Evolutionary conservation across 805 yeast genomes (phyloP), one percentile per base, ranked within the genome.

Genomic region (Candida odintsovae): DNA sequence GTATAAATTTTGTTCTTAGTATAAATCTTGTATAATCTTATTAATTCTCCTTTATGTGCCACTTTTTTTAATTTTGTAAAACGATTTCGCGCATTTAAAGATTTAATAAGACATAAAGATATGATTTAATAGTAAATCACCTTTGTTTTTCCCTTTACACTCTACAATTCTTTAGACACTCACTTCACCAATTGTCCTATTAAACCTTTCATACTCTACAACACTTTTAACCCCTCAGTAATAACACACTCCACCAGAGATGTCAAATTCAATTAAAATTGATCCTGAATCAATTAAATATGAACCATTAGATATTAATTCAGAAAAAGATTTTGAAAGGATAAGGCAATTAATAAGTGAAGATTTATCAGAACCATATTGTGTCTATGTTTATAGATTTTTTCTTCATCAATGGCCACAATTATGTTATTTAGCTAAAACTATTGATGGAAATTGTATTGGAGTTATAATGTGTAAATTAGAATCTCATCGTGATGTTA

Each of bases 391-490:
- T 3, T 94, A 90, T 65, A 76, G 96, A 61, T 94, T 84, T 67
- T 94, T 94, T 61, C 69, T 94, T 38, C 84, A 85, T 56, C 83
- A 82, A 56, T 90, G 97, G 97, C 97, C 98, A 1, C 82, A 85
- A 41, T 73, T 90, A 48, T 85, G 96, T 50, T 76, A 76, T 44
- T 59, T 86, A 35, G 92, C 85, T 10, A 75, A 74, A 48, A 73
- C 70, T 41, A 54, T 38, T 18, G 61, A 58, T 7, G 57, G 50
- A 5, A 57, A 61, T 18, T 73, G 83, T 2, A 71, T 90, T n/a
- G 99, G 97, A 3, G 87, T 85, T 35, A 82, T 92, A 8, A 86
- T 94, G 7, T 82, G 95, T 44, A 88, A 90, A 57, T 78, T 82
- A 12, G 95, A 86, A 52, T 70, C 77, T 1, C 97, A 92, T 65